Evolutionary conservation across 192 early-diverging fungal genomes (phyloP).

Genomic region (Entomortierella beljakovae): DNA sequence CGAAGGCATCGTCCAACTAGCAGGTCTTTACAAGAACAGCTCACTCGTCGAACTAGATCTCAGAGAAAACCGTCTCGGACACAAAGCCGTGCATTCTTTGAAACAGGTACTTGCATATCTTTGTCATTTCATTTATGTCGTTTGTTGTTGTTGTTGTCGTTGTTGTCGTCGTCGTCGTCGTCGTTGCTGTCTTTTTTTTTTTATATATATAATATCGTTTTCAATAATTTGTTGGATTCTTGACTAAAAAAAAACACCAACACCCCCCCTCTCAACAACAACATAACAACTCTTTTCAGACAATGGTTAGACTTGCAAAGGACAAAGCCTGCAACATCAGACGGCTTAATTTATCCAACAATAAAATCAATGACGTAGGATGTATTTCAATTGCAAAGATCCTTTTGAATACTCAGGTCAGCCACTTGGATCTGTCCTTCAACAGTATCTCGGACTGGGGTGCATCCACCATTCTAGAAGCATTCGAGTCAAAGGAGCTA

Average conservation of each 20-base stretch:
- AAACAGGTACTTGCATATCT: constrained; percentile 21
- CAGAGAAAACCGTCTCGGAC: constrained; percentile 40
- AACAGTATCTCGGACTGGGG: constrained; percentile 55
- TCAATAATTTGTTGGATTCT: no score
- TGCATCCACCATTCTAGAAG: constrained; percentile 40
- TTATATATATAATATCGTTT: no score
- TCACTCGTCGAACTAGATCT: constrained; percentile 49
- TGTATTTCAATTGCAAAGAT: constrained; percentile 52
- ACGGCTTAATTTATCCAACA: constrained; percentile 35
- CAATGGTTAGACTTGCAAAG: constrained; percentile 37
- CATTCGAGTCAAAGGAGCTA: constrained; percentile 43
- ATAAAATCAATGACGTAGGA: constrained; percentile 47
- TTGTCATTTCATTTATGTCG: neutral
- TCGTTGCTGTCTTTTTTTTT: no score
- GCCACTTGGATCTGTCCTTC: constrained; percentile 34
- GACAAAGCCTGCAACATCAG: constrained; percentile 44
- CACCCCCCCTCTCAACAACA: neutral
- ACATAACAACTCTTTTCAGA: constrained; percentile 2
- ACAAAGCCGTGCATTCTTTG: constrained; percentile 30
- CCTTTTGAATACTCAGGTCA: constrained; percentile 15
- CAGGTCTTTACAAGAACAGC: constrained; percentile 37
- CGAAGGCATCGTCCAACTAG: constrained; percentile 43
- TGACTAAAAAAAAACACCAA: no score
- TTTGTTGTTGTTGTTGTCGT: neutral
- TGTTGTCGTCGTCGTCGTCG: neutral